Base-by-base conservation (phyloP, 2,329 filamentous ascomycete species). In the Calonectria naviculata region DNA sequence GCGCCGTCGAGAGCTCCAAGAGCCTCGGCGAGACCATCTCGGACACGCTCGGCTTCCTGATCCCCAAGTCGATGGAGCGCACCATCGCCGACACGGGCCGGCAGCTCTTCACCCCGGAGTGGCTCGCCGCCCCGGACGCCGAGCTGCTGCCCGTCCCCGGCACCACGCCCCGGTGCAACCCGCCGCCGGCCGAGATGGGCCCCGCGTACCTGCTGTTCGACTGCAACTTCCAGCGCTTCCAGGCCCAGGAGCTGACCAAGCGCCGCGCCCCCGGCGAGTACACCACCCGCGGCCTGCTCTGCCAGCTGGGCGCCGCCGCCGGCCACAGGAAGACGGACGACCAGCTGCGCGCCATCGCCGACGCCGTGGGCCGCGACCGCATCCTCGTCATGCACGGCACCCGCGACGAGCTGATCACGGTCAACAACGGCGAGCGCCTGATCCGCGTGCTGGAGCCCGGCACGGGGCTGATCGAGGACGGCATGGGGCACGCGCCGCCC, bases 381-480 rank as follows among this genome's bases (percentile, higher is more conserved):
- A 95, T 98, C 74, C 82, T 94, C 76, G 89, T 97, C 6, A 82
- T 96, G 75, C 95, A 97, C 82, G 95, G 95, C 9, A 92, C 89
- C 0, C 83, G 83, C 12, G 95, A 98, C 82, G 86, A 87, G n/a
- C 95, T 98, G 93, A 93, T 98, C 75, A 90, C 89, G 5, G 86
- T 92, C 58, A 88, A 88, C 7, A 93, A 97, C 79, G 94, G 90
- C 0, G 84, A 90, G 78, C 89, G 92, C 81, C 82, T 98, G 74
- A 90, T 93, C 68, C 86, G 90, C 62, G 88, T 89, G 52, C 78
- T 98, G 29, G 71, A 86, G 74, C 93, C 94, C 1, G 91, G 86
- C 4, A 87, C 86, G 71, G 89, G 88, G 38, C 80, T 89, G 47
- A 89, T 94, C 29, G 86, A 92, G n/a, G 90, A 94, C 73, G 93